phyloP scores from a whole-genome alignment of 768 basidiomycete genomes.

The Nevesoporus exiguus region DNA sequence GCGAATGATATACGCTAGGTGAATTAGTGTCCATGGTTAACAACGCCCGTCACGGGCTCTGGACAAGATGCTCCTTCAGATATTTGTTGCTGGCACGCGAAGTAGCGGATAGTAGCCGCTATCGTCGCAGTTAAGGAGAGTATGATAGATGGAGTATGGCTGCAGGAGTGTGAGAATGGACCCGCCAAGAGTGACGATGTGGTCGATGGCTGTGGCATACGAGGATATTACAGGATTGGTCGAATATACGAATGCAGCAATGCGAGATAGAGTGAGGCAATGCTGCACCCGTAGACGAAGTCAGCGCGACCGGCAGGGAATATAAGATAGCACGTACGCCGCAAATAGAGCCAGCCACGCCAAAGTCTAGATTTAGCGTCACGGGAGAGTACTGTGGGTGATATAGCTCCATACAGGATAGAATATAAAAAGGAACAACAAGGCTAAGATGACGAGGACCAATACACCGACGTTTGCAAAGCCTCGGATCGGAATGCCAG shows the following conservation, averaged over 20 bases:
- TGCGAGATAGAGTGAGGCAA: neutral
- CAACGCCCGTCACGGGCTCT: neutral
- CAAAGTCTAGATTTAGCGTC: neutral
- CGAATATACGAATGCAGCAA: constrained; percentile 4
- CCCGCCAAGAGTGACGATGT: neutral
- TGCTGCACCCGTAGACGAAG: neutral
- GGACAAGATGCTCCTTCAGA: constrained; percentile 1
- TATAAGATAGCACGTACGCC: constrained; percentile 7
- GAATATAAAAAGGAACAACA: constrained; percentile 75
- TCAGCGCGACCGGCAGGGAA: neutral
- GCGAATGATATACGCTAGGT: constrained; percentile 1
- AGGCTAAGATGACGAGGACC: constrained; percentile 51
- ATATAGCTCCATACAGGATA: constrained; percentile 62
- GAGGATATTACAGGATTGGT: neutral
- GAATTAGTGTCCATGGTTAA: neutral
- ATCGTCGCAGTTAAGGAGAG: neutral
- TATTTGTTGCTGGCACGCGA: constrained; percentile 13
- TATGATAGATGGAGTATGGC: constrained; percentile 1
- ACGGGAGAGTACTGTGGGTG: constrained; percentile 1
- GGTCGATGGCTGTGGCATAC: neutral
- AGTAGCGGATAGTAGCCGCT: neutral
- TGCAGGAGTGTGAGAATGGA: neutral
- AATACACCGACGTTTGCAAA: constrained; percentile 71
- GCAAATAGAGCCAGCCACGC: neutral
- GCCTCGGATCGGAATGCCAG: constrained; percentile 42